Evolutionary conservation across 2,329 filamentous ascomycete species (phyloP), one percentile per base, ranked within the genome.

Genomic region (Aspergillus sp.): DNA sequence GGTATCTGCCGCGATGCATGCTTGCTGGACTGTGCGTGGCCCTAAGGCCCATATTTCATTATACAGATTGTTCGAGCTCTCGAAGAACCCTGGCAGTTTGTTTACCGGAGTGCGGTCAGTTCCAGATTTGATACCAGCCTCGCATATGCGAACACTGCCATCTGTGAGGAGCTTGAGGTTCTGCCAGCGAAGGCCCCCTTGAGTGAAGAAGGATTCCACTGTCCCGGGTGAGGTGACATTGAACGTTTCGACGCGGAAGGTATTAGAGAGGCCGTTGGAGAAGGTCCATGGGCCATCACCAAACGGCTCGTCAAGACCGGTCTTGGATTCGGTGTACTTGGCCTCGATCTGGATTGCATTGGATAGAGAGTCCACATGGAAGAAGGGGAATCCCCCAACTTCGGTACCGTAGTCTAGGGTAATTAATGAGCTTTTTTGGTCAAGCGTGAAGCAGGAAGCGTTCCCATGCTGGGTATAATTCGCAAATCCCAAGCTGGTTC

Each of bases 141-240:
- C 21, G 25, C 58, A 60, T 15, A 60, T 38, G 5, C 53, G 54
- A 13, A 60, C 28, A 13, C 19, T 61, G 15, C 61, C 32, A 2
- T 59, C 12, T 2, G 12, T 57, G 10, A 57, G 47, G 19, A 60
- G 38, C 13, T 23, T 21, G 4, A 60, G 38, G 32, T 15, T 49
- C 13, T 67, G 65, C 65, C 65, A 67, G 25, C 65, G 61, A 19
- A 62, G 57, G 1, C 65, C 65, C 13, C 65, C 63, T 47, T 67
- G 63, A 8, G 64, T 63, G 32, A 67, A 60, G 30, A 55, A 58
- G 4, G 65, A 65, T 21, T 61, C 32, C 5, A 60, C 28, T 6
- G 30, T 55, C 17, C 65, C 63, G 4, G 63, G 19, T 1, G 54
- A 19, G 1, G 58, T 65, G 51, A 67, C 45, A 32, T 65, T 65